phyloP scores from a whole-genome alignment of 2,329 filamentous ascomycete genomes.

The Xylariales sp. region DNA sequence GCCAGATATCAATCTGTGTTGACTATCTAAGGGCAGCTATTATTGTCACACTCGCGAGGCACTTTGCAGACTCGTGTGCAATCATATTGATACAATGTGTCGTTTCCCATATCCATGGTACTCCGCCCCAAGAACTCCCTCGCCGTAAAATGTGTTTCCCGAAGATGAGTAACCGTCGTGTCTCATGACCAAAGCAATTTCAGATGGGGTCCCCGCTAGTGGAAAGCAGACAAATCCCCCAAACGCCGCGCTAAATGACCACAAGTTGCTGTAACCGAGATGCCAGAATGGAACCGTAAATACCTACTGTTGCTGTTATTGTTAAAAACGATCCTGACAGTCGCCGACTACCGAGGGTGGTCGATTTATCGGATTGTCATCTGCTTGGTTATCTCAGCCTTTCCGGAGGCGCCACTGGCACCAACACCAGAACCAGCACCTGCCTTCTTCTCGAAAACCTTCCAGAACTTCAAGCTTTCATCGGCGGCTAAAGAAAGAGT shows the following conservation, averaged over 20 bases:
- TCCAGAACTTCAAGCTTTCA: slow-evolving; percentile 99
- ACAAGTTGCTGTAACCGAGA: slow-evolving; percentile 8
- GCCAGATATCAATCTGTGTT: slow-evolving; percentile 1
- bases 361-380: slow-evolving; percentile 78
- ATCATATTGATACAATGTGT: not conserved
- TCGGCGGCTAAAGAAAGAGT: slow-evolving; percentile 62
- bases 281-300: slow-evolving; percentile 11
- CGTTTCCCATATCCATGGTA: not conserved
- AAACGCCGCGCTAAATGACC: slow-evolving; percentile 11
- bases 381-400: slow-evolving; percentile 86
- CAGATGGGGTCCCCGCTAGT: not conserved
- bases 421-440: slow-evolving; percentile 63
- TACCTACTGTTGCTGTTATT: slow-evolving; percentile 11
- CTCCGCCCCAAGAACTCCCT: too few relatives aligned
- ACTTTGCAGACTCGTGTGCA: not conserved
- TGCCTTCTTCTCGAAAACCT: slow-evolving; percentile 98
- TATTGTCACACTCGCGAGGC: not conserved
- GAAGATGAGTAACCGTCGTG: too few relatives aligned
- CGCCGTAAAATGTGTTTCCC: too few relatives aligned
- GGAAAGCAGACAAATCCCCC: slow-evolving; percentile 3
- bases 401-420: slow-evolving; percentile 64
- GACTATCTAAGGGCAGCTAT: slow-evolving; percentile 3
- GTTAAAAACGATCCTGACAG: slow-evolving; percentile 8
- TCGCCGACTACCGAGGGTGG: not conserved
- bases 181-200: slow-evolving; percentile 8